These are phyloP conservation scores for Cryptomeria japonica DNA, from an alignment of 75 land plant genomes.

Conservation along the genomic window DNA sequence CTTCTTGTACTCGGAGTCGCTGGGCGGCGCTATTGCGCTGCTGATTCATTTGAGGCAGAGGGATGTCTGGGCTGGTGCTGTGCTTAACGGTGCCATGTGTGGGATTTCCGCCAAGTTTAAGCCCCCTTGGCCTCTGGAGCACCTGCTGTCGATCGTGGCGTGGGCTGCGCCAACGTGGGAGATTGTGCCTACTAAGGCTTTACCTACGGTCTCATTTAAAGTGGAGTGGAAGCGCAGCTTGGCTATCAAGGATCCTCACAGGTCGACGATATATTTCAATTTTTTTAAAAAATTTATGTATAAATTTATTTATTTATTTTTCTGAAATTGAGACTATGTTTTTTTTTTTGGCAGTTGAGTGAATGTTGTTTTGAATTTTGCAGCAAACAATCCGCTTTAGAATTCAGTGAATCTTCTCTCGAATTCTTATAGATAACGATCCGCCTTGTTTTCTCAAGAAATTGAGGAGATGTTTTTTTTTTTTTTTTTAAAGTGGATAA, in stretches of 20 bases:
- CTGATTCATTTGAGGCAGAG: slow-evolving; percentile 61
- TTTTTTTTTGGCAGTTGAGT: too few relatives aligned
- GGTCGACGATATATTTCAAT: slow-evolving; percentile 5
- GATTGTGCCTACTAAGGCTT: slow-evolving; percentile 74
- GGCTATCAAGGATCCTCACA: slow-evolving; percentile 59
- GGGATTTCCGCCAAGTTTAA: slow-evolving; percentile 82
- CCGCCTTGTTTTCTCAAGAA: too few relatives aligned
- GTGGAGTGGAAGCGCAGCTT: slow-evolving; percentile 88
- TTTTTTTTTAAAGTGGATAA: too few relatives aligned
- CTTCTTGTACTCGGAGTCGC: slow-evolving; percentile 82
- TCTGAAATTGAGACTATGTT: too few relatives aligned
- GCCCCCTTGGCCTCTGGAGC: slow-evolving; percentile 94
- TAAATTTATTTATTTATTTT: too few relatives aligned
- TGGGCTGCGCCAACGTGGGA: slow-evolving; percentile 66
- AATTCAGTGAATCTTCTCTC: too few relatives aligned
- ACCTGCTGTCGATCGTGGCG: slow-evolving; percentile 62
- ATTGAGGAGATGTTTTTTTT: too few relatives aligned
- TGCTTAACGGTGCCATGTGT: slow-evolving; percentile 93
- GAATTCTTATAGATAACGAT: too few relatives aligned
- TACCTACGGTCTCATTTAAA: slow-evolving; percentile 81
- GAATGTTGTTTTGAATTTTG: too few relatives aligned
- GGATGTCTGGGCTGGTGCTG: slow-evolving; percentile 56
- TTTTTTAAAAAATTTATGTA: too few relatives aligned
- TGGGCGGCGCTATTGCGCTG: slow-evolving; percentile 91
- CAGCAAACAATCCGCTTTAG: too few relatives aligned